Evolutionary conservation across 106 monocot species (phyloP).

Genomic region (Cymbidium sinense): DNA sequence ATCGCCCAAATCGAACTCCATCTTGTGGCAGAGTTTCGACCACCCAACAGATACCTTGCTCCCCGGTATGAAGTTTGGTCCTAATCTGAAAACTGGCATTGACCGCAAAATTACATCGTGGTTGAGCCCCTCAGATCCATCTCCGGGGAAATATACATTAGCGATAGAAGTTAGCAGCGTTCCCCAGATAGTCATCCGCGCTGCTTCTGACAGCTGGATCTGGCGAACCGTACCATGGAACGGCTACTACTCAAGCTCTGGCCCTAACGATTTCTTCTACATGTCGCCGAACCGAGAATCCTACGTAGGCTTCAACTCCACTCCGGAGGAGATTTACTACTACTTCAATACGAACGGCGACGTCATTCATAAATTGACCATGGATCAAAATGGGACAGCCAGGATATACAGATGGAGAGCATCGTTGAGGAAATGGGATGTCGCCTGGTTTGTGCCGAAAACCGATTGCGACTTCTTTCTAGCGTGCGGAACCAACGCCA

Average conservation of each 20-base stretch:
- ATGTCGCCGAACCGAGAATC: not conserved
- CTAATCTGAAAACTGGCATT: not conserved
- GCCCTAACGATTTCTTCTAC: not conserved
- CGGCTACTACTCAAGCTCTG: conserved; percentile 9
- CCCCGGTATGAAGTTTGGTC: too few relatives aligned
- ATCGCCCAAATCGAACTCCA: too few relatives aligned
- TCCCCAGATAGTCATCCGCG: not conserved
- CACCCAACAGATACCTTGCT: too few relatives aligned
- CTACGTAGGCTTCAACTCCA: not conserved
- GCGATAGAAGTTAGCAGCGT: not conserved
- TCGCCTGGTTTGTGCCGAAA: not conserved
- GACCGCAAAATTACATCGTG: conserved; percentile 10
- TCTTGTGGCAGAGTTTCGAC: too few relatives aligned
- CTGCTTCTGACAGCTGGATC: not conserved
- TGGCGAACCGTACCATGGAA: conserved; percentile 14
- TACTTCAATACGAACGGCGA: not conserved
- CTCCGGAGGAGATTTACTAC: not conserved
- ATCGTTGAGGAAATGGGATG: not conserved
- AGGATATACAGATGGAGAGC: not conserved
- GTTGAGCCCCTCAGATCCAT: conserved; percentile 15
- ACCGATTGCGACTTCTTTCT: not conserved
- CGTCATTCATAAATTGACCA: not conserved
- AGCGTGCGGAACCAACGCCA: conserved; percentile 8
- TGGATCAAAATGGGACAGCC: not conserved
- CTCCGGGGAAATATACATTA: conserved; percentile 14